Base-by-base conservation (phyloP, 257 asterid species). In the Solanum sitiens region DNA sequence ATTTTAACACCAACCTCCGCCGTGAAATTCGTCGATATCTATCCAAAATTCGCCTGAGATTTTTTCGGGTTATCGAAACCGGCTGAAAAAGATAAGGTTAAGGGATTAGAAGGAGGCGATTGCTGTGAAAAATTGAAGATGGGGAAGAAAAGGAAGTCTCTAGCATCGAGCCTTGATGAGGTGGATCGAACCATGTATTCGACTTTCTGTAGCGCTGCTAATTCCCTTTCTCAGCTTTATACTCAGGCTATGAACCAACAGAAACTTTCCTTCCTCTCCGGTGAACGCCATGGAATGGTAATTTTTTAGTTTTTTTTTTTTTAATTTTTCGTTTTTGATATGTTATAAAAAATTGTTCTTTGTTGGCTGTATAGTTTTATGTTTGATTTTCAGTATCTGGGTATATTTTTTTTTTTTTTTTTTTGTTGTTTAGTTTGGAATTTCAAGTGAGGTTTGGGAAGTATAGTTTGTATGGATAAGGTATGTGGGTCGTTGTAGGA, bases 111-210 rank as follows among this genome's bases (percentile, higher is more conserved):
- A 27, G 70, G n/a, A 32, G 32, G 72, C 72, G 72, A 39, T 65
- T 37, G 13, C 45, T 39, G 14, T 3, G 32, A 13, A 50, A 63
- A 59, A 4, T 85, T 56, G 14, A 33, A 47, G 89, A 96, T 96
- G 99, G 96, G 92, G 32, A 96, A 95, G 95, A 96, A 96, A 92
- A 93, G 98, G 93, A 96, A 96, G 92, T 95, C 98, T 86, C 92
- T 94, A 83, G 94, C 98, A 56, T 89, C 95, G 75, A 91, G 98
- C 87, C 91, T 95, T 76, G 99, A 96, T 86, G 98, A 95, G 96
- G 98, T 96, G 91, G 99, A 96, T 94, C 98, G 98, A 89, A 93
- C 93, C 93, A 92, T 95, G 98, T 94, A 95, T 89, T 89, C 96
- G 83, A 91, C 98, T 75, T 96, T 95, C 89, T 94, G 98, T 93